Evolutionary conservation across 805 yeast genomes (phyloP), one percentile per base, ranked within the genome.

Genomic region (Kodamaea kakaduensis): DNA sequence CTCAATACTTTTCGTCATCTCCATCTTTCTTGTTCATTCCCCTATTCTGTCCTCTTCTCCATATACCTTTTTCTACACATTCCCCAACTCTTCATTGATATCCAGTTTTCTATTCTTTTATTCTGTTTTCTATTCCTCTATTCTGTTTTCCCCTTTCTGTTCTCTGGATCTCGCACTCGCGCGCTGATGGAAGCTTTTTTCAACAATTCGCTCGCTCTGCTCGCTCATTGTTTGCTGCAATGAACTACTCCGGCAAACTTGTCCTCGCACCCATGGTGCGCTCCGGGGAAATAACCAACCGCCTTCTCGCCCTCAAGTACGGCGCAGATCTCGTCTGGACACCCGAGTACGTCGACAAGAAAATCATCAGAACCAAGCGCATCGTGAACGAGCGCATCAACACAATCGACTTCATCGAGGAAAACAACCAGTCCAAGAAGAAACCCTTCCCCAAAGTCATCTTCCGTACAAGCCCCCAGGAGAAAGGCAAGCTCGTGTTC

Each of bases 231-330:
- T n/a, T n/a, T n/a, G 36, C 9, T 8, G 77, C 82, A 85, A 69
- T 83, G 4, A 77, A 74, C 21, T 89, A 78, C 59, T 71, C 75
- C 13, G 90, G 94, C 1, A 85, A 84, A 50, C 59, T 88, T 36
- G 94, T 82, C 14, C 71, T 90, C 25, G 97, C 97, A 1, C 98
- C 98, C 0, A 90, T 90, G 98, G 96, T 90, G 33, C 70, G 98
- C 22, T 84, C 90, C 25, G 96, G 97, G 9, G 98, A 93, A 61
- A 73, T 93, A 4, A 97, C 98, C 5, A 81, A 88, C 6, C 69
- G 98, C 37, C 68, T 90, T 6, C 55, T 89, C 45, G 81, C 96
- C 0, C 67, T 93, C 16, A 75, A 73, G 44, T 71, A 85, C 54
- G 97, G 96, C 3, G 96, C 96, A 0, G 97, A 93, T 58, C 65